Conservation (phyloP, 2,329 filamentous ascomycete genomes). For the Meredithiella fracta region DNA sequence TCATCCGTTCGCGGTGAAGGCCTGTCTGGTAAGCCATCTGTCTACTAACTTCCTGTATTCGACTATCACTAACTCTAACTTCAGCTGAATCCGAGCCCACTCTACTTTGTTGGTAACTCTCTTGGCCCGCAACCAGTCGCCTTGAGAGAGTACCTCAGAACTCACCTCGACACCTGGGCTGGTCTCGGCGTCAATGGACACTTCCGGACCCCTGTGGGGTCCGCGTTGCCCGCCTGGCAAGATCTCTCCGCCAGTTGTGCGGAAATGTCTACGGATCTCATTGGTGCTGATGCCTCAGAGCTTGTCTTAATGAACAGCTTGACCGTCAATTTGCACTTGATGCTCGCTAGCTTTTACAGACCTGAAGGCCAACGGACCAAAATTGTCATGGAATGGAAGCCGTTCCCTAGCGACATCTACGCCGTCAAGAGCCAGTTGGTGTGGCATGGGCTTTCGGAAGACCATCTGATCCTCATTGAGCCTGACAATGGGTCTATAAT, state of each 20-base stretch:
- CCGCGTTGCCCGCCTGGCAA: conserved; percentile 55
- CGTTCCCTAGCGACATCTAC: conserved; percentile 79
- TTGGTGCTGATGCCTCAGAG: conserved; percentile 56
- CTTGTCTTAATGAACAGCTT: conserved; percentile 80
- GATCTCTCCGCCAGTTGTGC: conserved; percentile 63
- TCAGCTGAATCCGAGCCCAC: conserved; percentile 20
- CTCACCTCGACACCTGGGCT: conserved; percentile 70
- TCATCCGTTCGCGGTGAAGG: conserved; percentile 39
- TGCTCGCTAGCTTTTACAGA: conserved; percentile 72
- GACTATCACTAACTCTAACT: background rate
- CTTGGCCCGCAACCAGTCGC: conserved; percentile 65
- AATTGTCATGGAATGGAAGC: conserved; percentile 77
- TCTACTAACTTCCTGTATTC: background rate
- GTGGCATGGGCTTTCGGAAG: conserved; percentile 48
- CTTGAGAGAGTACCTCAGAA: conserved; percentile 46
- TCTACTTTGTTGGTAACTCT: conserved; percentile 83
- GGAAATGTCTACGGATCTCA: conserved; percentile 50
- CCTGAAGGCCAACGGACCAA: conserved; percentile 51
- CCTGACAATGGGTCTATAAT: conserved; percentile 46
- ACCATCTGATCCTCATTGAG: conserved; percentile 58
- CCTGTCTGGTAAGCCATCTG: conserved; percentile 23
- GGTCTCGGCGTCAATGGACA: conserved; percentile 74
- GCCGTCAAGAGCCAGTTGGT: conserved; percentile 67
- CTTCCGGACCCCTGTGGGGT: conserved; percentile 52
- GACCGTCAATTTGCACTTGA: conserved; percentile 63